Percentiles rank a stretch among this genome's conserved stretches.
phyloP scores from a whole-genome alignment of 164 flowering plant genomes.

The Cinnamomum chago region DNA sequence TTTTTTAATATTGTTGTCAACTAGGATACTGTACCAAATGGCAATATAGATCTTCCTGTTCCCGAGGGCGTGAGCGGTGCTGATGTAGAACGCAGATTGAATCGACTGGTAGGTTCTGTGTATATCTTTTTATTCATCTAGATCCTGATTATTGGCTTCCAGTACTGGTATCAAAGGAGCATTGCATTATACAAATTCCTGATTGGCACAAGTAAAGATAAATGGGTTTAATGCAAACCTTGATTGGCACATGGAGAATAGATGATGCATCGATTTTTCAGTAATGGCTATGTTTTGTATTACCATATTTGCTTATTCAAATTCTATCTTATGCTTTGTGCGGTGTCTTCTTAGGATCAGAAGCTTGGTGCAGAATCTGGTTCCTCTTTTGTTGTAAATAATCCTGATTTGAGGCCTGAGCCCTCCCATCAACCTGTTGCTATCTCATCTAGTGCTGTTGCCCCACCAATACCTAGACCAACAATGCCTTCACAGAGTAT shows the following conservation, averaged over 20 bases:
- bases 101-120: conserved; percentile 31
- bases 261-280: neutral
- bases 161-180: neutral
- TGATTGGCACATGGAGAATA: neutral
- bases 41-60: conserved; percentile 44
- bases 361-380: conserved; percentile 31
- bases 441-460: conserved; percentile 23
- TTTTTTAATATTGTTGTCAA: neutral
- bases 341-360: conserved; percentile 39
- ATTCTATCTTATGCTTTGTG: neutral
- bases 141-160: neutral
- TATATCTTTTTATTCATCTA: neutral
- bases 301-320: neutral
- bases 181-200: neutral
- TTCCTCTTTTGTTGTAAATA: conserved; percentile 19
- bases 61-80: conserved; percentile 70
- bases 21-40: conserved; percentile 72
- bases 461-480: conserved; percentile 32
- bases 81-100: conserved; percentile 63
- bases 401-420: conserved; percentile 43
- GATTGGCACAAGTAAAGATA: neutral
- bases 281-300: neutral
- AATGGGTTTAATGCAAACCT: neutral
- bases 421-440: conserved; percentile 32
- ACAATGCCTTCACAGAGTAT: conserved; percentile 57